These are phyloP conservation scores for Aspergillaceae sp. DNA, from an alignment of 2,329 filamentous ascomycete genomes.

Conservation along the genomic window DNA sequence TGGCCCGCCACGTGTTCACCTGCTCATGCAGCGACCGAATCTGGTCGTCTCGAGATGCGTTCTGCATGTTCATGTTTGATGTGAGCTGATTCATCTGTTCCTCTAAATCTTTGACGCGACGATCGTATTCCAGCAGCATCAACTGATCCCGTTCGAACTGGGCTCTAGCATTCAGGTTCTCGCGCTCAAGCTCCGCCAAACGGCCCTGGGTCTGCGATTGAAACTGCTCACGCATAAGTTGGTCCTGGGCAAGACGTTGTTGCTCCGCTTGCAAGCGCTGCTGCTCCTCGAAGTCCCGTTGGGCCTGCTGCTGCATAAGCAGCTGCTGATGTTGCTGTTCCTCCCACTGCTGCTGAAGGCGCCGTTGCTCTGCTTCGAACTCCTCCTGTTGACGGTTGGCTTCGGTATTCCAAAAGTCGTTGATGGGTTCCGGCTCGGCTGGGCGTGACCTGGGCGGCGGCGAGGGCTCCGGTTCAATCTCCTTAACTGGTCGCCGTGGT, in stretches of 20 bases:
- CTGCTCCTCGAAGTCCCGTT: conserved; percentile 94
- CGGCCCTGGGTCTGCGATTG: conserved; percentile 91
- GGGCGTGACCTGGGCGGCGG: conserved; percentile 59
- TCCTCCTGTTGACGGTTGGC: conserved; percentile 84
- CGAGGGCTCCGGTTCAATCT: conserved; percentile 63
- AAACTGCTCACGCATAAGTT: conserved; percentile 77
- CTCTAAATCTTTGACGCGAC: conserved; percentile 86
- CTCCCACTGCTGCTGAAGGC: conserved; percentile 79
- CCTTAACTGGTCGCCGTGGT: conserved; percentile 61
- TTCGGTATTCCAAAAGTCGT: conserved; percentile 96
- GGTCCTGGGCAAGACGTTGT: conserved; percentile 82
- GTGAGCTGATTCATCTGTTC: conserved; percentile 75
- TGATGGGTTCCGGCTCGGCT: conserved; percentile 81
- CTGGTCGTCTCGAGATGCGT: conserved; percentile 85
- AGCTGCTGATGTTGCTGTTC: conserved; percentile 73
- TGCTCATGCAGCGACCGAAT: conserved; percentile 89
- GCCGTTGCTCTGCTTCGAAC: conserved; percentile 87
- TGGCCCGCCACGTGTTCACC: conserved; percentile 93
- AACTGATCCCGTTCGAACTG: conserved; percentile 97
- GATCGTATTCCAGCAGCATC: conserved; percentile 93
- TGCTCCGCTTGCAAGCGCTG: conserved; percentile 81
- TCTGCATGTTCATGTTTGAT: conserved; percentile 74
- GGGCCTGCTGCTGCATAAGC: conserved; percentile 72
- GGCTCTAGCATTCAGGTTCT: conserved; percentile 86
- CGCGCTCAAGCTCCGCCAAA: conserved; percentile 88